phyloP scores from a whole-genome alignment of 148 eudicot genomes.

The Fagopyrum tataricum region DNA sequence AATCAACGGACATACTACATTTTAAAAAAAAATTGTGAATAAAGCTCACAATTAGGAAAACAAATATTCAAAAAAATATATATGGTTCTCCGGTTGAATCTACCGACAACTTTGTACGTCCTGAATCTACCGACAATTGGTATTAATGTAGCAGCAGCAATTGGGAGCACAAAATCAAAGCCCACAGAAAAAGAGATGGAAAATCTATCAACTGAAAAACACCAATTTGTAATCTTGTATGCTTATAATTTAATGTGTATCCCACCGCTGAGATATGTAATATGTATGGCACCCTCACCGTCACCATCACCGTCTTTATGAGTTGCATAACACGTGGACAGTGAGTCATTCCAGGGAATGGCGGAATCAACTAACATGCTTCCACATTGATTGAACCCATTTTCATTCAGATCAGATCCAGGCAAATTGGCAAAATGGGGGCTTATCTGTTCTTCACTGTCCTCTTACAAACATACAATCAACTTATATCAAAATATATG shows the following conservation, averaged over 20 bases:
- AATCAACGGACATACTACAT: too few species aligned
- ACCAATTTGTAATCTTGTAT: constrained; percentile 12
- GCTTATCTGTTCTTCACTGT: background rate
- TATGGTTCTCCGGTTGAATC: background rate
- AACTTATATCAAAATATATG: background rate
- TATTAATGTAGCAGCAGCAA: background rate
- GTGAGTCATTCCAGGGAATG: background rate
- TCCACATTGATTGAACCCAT: background rate
- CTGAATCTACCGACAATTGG: background rate
- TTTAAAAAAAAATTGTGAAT: too few species aligned
- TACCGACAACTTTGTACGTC: background rate
- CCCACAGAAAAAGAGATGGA: background rate
- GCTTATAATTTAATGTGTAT: background rate
- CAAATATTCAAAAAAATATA: too few species aligned
- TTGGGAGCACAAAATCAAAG: background rate
- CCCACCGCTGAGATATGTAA: background rate
- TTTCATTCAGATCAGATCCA: constrained; percentile 8
- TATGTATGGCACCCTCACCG: background rate
- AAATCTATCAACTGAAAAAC: background rate
- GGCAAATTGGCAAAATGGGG: background rate
- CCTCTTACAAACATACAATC: background rate
- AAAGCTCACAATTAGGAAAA: too few species aligned
- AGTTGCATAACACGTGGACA: constrained; percentile 4
- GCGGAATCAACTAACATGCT: constrained; percentile 9
- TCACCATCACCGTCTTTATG: background rate